Base-by-base conservation (phyloP, 1,284 basidiomycete species). In the Ceratobasidium papillatum region DNA sequence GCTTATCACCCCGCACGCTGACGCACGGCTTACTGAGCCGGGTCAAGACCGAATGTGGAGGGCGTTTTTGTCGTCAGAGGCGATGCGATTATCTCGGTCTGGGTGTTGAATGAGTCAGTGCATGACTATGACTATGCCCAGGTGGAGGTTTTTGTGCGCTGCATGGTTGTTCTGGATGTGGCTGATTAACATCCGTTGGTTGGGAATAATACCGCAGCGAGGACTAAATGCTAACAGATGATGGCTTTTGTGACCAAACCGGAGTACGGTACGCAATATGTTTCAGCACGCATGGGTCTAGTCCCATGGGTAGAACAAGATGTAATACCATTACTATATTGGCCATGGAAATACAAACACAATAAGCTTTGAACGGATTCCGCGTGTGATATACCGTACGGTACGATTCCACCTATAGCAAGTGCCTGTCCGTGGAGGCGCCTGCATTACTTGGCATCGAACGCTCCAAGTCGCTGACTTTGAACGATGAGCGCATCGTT, bases 1-100 rank as follows among this genome's bases (percentile, higher is more conserved):
- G 54, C 54, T 58, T 58, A 58, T 58, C 54, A 32, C 54, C 32
- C 54, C 54, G 30, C 54, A 58, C 54, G 30, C 14, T 34, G 30
- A 58, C 30, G 17, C 25, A 32, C 2, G 1, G 54, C 30, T 58
- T 5, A 32, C 5, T 32, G 17, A 32, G 54, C 17, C 30, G 32
- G 32, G 34, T 8, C 8, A 17, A 54, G 27, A 8, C 11, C 2
- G 14, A 8, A 22, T 25, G 30, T 27, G 54, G 54, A 32, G 25
- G 51, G 27, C 27, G 14, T 17, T 19, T 9, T 52, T 25, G 22
- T 58, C 12, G 54, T 3, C 12, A 11, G 30, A 58, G 54, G 54
- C 54, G 14, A 32, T 27, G 17, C 51, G 51, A 54, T 32, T 54
- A 54, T 27, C 17, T 30, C 51, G 51, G 51, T 8, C 5, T 8